Evolutionary conservation across 2,329 filamentous ascomycete species (phyloP).

Genomic region (Ceratocystis papillata): DNA sequence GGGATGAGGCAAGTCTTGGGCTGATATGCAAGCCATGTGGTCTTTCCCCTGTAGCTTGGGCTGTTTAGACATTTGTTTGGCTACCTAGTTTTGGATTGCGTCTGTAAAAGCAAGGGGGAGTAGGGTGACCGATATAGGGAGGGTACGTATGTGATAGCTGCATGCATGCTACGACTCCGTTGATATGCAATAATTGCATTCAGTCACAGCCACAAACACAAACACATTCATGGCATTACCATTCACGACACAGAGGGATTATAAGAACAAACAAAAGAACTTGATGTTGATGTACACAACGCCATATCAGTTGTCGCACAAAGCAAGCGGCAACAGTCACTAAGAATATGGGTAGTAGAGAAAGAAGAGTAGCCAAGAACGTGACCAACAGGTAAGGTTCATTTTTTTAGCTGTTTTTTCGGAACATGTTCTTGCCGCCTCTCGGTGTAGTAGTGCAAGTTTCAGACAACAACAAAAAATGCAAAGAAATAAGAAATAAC

Average conservation of each 20-base stretch:
- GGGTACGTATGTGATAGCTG: too few relatives aligned
- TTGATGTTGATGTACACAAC: neutral
- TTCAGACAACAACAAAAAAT: constrained; percentile 6
- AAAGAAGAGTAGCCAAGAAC: neutral
- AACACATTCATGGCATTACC: too few relatives aligned
- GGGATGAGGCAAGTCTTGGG: neutral
- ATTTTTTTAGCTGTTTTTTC: too few relatives aligned
- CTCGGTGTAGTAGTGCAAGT: neutral
- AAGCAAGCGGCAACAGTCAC: constrained; percentile 15
- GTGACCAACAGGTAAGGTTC: too few relatives aligned
- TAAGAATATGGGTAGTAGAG: neutral
- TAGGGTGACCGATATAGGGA: neutral
- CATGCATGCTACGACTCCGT: too few relatives aligned
- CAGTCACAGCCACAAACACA: too few relatives aligned
- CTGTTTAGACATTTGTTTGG: neutral
- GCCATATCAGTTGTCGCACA: neutral
- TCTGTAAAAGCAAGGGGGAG: neutral
- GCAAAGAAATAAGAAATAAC: constrained; percentile 16
- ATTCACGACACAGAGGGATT: too few relatives aligned
- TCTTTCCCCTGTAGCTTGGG: neutral
- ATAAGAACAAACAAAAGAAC: too few relatives aligned
- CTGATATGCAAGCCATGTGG: neutral
- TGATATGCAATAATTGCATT: too few relatives aligned
- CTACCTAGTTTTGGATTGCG: neutral
- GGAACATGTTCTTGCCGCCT: neutral